These are phyloP conservation scores for Ceratopteris richardii DNA, from an alignment of 75 land plant genomes.

Conservation along the genomic window DNA sequence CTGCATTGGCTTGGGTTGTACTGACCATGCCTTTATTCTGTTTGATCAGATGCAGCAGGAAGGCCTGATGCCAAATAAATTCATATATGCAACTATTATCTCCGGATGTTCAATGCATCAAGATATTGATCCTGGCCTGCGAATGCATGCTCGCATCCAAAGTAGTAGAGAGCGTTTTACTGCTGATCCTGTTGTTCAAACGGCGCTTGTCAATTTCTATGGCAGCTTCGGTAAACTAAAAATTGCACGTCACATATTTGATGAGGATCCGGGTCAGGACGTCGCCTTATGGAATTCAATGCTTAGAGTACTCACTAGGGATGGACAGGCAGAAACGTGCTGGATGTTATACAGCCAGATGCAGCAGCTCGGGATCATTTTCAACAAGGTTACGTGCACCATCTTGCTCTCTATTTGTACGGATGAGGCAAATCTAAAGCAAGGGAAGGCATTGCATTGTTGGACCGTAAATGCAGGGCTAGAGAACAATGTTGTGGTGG, in stretches of 20 bases:
- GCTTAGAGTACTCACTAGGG: not conserved
- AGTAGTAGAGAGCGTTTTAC: not conserved
- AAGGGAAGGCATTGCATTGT: slow-evolving; percentile 13
- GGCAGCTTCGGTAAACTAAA: slow-evolving; percentile 30
- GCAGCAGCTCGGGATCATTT: slow-evolving; percentile 11
- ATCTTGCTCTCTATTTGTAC: slow-evolving; percentile 7
- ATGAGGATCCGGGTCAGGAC: slow-evolving; percentile 22
- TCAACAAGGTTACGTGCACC: slow-evolving; percentile 9
- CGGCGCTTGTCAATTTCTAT: slow-evolving; percentile 48
- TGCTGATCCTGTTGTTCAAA: slow-evolving; percentile 20
- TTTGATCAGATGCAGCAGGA: slow-evolving; percentile 1
- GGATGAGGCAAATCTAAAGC: slow-evolving; percentile 6
- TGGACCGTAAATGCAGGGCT: slow-evolving; percentile 1
- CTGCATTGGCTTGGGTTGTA: not conserved
- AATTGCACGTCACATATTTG: slow-evolving; percentile 37
- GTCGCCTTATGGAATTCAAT: slow-evolving; percentile 51
- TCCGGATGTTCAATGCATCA: not conserved
- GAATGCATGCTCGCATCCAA: slow-evolving; percentile 1
- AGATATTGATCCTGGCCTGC: not conserved
- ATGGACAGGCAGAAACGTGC: not conserved
- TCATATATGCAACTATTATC: not conserved
- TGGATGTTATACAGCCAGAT: slow-evolving; percentile 1
- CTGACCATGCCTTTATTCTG: not conserved
- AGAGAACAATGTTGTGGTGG: slow-evolving; percentile 6
- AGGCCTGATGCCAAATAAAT: not conserved